These are phyloP conservation scores for Capronia americana DNA, from an alignment of 2,329 filamentous ascomycete genomes.

Conservation along the genomic window DNA sequence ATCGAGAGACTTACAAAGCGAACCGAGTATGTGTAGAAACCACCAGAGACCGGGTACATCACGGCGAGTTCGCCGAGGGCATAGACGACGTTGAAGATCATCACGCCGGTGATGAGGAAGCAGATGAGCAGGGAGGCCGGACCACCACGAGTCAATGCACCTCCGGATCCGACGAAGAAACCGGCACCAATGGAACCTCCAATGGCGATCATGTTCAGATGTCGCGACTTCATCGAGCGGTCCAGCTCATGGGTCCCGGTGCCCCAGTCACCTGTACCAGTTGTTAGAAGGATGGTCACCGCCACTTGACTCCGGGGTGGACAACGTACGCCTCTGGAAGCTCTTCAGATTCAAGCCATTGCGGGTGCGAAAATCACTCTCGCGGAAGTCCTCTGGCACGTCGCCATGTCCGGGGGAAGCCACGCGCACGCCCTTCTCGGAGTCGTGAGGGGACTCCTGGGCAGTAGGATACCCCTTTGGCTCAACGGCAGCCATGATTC, in stretches of 20 bases:
- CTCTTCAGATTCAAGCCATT: conserved; percentile 39
- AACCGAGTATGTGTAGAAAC: conserved; percentile 89
- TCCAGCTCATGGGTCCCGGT: conserved; percentile 26
- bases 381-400: conserved; percentile 29
- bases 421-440: conserved; percentile 16
- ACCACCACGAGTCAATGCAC: conserved; percentile 70
- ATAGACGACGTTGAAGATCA: conserved; percentile 92
- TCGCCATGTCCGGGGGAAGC: conserved; percentile 14
- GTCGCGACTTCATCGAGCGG: conserved; percentile 52
- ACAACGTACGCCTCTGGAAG: conserved; percentile 38
- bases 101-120: conserved; percentile 77
- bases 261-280: conserved; percentile 21
- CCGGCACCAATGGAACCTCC: conserved; percentile 68
- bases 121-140: conserved; percentile 80
- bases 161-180: conserved; percentile 83
- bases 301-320: neutral
- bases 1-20: conserved; percentile 72
- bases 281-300: conserved; percentile 13
- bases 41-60: conserved; percentile 86
- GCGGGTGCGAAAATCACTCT: conserved; percentile 40
- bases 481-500: conserved; percentile 7
- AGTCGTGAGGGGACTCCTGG: conserved; percentile 21
- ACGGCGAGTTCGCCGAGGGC: conserved; percentile 91
- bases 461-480: conserved; percentile 7
- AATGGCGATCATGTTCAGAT: conserved; percentile 71